A percentile compares a stretch with the other conserved stretches of the same genome.
These are phyloP conservation scores for Linanthus parryae DNA, from an alignment of 148 eudicot species.

Conservation along the genomic window DNA sequence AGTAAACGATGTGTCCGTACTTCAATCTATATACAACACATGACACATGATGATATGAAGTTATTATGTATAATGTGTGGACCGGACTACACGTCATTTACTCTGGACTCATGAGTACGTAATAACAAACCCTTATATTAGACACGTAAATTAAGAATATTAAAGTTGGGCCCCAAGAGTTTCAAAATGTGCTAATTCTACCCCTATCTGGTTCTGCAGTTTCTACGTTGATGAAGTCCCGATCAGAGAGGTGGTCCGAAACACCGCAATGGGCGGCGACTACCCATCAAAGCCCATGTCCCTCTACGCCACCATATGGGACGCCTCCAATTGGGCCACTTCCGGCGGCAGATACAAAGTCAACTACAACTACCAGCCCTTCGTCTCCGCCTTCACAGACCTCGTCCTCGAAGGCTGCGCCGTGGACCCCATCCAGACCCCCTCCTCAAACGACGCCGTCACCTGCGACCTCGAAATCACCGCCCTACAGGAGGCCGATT, in stretches of 20 bases:
- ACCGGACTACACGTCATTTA: too few species aligned
- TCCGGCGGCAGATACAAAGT: conserved; percentile 62
- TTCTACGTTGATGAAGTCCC: conserved; percentile 90
- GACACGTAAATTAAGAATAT: too few species aligned
- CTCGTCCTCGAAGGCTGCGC: conserved; percentile 74
- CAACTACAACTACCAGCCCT: conserved; percentile 72
- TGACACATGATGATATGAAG: too few species aligned
- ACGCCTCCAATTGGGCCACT: conserved; percentile 94
- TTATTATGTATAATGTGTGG: too few species aligned
- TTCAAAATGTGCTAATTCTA: too few species aligned
- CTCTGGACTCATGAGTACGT: too few species aligned
- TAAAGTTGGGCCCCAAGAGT: too few species aligned
- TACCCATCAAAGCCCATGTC: conserved; percentile 98
- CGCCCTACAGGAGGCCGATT: conserved; percentile 31
- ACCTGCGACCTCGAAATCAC: conserved; percentile 33
- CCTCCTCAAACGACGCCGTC: conserved; percentile 24
- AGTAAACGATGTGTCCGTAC: too few species aligned
- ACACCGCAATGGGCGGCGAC: conserved; percentile 63
- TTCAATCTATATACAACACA: too few species aligned
- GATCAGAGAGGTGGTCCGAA: conserved; percentile 58
- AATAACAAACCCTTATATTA: too few species aligned
- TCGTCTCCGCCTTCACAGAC: conserved; percentile 74
- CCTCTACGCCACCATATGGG: conserved; percentile 95
- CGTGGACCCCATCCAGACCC: conserved; percentile 61
- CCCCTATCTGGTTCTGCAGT: too few species aligned